These are phyloP conservation scores for Canavalia gladiata DNA, from an alignment of 306 rosid species.

Conservation along the genomic window DNA sequence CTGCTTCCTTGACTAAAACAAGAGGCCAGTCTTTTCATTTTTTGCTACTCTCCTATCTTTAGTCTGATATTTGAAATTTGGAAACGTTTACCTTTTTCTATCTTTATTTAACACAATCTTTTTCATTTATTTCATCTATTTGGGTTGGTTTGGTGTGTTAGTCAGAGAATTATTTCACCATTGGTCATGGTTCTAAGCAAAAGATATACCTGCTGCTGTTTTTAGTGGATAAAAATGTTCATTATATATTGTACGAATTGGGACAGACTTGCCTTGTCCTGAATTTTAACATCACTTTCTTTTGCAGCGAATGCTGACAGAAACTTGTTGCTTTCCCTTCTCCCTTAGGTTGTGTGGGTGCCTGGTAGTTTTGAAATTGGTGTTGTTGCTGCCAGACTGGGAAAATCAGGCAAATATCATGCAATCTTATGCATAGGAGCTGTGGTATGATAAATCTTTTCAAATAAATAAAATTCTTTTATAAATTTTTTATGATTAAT, in stretches of 20 bases:
- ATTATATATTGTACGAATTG: slow-evolving; percentile 23
- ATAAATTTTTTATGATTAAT: slow-evolving; percentile 14
- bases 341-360: slow-evolving; percentile 89
- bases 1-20: slow-evolving; percentile 4
- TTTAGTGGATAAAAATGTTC: neutral
- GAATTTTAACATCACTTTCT: slow-evolving; percentile 31
- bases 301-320: slow-evolving; percentile 35
- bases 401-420: slow-evolving; percentile 77
- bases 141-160: slow-evolving; percentile 9
- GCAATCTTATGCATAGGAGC: slow-evolving; percentile 95
- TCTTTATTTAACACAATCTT: neutral
- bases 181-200: slow-evolving; percentile 9
- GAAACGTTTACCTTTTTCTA: slow-evolving; percentile 15
- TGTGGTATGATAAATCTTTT: slow-evolving; percentile 69
- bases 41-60: slow-evolving; percentile 14
- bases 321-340: slow-evolving; percentile 45
- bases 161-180: neutral
- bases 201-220: slow-evolving; percentile 6
- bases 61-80: slow-evolving; percentile 4
- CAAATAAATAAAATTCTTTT: slow-evolving; percentile 5
- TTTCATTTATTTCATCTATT: slow-evolving; percentile 12
- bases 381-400: slow-evolving; percentile 75
- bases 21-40: slow-evolving; percentile 2
- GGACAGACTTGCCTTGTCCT: slow-evolving; percentile 31
- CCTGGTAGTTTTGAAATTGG: slow-evolving; percentile 98